Evolutionary conservation across 2,329 filamentous ascomycete genomes (phyloP), one percentile per base, ranked within the genome.

Genomic region (Tolypocladium album): DNA sequence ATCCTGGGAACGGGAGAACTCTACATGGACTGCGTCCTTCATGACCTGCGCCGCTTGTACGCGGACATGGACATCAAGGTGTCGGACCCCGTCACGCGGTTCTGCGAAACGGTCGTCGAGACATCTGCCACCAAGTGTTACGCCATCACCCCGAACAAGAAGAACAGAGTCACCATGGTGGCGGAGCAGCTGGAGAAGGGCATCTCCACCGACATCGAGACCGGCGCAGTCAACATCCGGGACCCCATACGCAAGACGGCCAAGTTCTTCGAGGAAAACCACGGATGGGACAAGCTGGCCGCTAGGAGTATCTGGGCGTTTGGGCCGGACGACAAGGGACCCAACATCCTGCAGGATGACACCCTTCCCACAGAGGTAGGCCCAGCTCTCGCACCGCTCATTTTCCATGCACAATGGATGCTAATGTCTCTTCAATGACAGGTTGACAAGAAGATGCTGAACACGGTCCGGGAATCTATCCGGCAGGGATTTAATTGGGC

Each of bases 41-140:
- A 99, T 73, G 94, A 99, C 71, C 81, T 99, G 55, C 88, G 94
- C 59, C 85, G 87, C 47, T 76, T 97, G n/a, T 99, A 97, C 71
- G 92, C 94, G 17, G 93, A 97, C 69, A 99, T 99, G 94, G 94
- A 99, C 72, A 89, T 99, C 76, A 97, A 97, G 76, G 91, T 99
- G 56, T 99, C 94, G 0, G 94, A 99, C 71, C 94, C 94, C 0
- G 93, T 99, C 52, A 97, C 94, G 20, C 84, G 94, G 56, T 99
- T 99, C 80, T 97, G 92, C 75, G 94, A 99, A 76, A 99, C 94
- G 0, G 93, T 97, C 34, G 92, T 96, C 43, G 94, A 99, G 73
- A 96, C 94, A 66, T 97, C 92, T 22, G 92, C 92, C 24, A 97
- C 96, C 61, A 97, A 97, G 76, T 99, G 94, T 77, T 99, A 97